A percentile compares a stretch with the other conserved stretches of the same genome.
phyloP scores from a whole-genome alignment of 2,329 filamentous ascomycete genomes.

The Septoria linicola region DNA sequence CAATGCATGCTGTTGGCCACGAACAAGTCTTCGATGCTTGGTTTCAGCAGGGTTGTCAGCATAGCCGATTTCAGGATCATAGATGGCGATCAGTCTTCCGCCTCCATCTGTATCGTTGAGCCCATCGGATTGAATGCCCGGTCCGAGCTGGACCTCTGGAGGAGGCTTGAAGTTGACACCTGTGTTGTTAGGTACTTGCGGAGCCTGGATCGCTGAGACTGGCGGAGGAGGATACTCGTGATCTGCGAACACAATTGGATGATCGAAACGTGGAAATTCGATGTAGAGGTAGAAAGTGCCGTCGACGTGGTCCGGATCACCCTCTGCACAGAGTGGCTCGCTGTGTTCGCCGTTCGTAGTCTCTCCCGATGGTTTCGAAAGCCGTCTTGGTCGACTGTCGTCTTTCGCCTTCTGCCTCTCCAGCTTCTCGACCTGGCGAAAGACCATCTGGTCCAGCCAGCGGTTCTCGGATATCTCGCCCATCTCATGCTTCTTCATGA shows the following conservation, averaged over 20 bases:
- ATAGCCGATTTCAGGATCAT: conserved; percentile 88
- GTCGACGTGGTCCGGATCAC: conserved; percentile 49
- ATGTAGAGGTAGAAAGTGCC: conserved; percentile 80
- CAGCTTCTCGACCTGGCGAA: conserved; percentile 78
- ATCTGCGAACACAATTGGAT: conserved; percentile 91
- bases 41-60: conserved; percentile 91
- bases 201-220: conserved; percentile 63
- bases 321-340: conserved; percentile 38
- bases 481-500: conserved; percentile 98
- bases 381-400: conserved; percentile 28
- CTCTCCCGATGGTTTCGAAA: not conserved
- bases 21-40: conserved; percentile 87
- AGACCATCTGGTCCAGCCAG: conserved; percentile 94
- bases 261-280: conserved; percentile 91
- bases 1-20: conserved; percentile 86
- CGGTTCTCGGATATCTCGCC: conserved; percentile 89
- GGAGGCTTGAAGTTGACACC: conserved; percentile 74
- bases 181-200: conserved; percentile 59
- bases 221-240: conserved; percentile 86
- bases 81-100: conserved; percentile 74
- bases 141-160: conserved; percentile 85
- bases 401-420: conserved; percentile 44
- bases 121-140: conserved; percentile 74
- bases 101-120: conserved; percentile 53
- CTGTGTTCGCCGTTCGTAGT: conserved; percentile 13